Conservation (phyloP, 768 basidiomycete species). For the Favolaschia claudopus region DNA sequence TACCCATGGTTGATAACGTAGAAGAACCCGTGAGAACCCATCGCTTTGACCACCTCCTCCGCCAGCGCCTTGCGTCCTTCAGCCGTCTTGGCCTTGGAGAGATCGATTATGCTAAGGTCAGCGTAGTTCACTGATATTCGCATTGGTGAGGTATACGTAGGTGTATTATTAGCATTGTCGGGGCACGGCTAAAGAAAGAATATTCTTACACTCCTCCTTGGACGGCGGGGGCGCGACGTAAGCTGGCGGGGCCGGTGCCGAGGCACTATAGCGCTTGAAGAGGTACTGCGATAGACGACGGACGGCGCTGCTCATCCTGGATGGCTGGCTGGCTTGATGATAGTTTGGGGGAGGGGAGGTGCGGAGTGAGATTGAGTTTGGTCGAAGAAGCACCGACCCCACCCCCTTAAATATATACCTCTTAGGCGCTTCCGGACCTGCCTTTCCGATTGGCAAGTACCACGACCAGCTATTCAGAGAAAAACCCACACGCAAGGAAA, state of each 20-base stretch:
- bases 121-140: slow-evolving; percentile 54
- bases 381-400: no score
- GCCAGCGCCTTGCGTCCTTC: slow-evolving; percentile 40
- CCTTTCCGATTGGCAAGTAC: no score
- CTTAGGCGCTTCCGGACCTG: no score
- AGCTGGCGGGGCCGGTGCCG: background rate
- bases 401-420: no score
- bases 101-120: slow-evolving; percentile 47
- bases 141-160: no score
- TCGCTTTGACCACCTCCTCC: slow-evolving; percentile 42
- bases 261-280: background rate
- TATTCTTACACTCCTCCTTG: slow-evolving; percentile 6
- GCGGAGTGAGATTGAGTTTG: no score
- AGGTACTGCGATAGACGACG: background rate
- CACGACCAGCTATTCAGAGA: no score
- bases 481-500: no score
- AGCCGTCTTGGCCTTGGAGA: slow-evolving; percentile 37
- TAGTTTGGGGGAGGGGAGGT: no score
- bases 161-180: background rate
- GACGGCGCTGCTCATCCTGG: slow-evolving; percentile 2
- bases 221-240: slow-evolving; percentile 12
- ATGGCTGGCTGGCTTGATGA: no score
- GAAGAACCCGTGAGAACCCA: slow-evolving; percentile 48
- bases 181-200: background rate
- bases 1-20: slow-evolving; percentile 60